Conservation (phyloP, 1,284 basidiomycete species). For the Filobasidium uniguttulatum region DNA sequence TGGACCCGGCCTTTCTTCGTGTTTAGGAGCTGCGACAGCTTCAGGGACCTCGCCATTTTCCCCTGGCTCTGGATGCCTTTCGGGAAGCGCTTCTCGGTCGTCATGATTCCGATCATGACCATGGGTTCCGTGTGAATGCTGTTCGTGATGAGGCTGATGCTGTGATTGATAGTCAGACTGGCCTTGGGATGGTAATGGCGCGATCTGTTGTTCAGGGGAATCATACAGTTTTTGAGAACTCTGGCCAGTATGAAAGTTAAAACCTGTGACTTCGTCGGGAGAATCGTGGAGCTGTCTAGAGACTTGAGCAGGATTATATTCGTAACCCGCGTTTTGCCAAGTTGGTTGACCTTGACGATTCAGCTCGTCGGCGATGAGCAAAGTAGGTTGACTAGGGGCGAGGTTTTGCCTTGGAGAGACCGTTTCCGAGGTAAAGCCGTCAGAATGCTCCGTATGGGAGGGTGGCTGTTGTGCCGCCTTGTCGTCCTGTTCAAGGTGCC, state of each 20-base stretch:
- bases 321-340: too few relatives aligned
- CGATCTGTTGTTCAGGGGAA: background rate
- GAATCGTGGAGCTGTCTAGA: too few relatives aligned
- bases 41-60: slow-evolving; percentile 25
- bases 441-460: too few relatives aligned
- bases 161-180: background rate
- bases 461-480: too few relatives aligned
- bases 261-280: too few relatives aligned
- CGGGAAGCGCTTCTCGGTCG: slow-evolving; percentile 4
- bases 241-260: background rate
- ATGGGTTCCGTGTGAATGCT: background rate
- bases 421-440: too few relatives aligned
- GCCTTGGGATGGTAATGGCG: background rate
- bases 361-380: background rate
- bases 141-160: background rate
- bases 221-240: background rate
- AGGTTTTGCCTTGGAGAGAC: too few relatives aligned
- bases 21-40: slow-evolving; percentile 23
- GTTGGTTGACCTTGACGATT: background rate
- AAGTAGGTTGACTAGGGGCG: too few relatives aligned
- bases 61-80: slow-evolving; percentile 14
- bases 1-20: slow-evolving; percentile 28
- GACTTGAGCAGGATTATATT: too few relatives aligned
- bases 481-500: too few relatives aligned
- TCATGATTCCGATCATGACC: background rate